Evolutionary conservation across 2,329 filamentous ascomycete species (phyloP), one percentile per base, ranked within the genome.

Genomic region (Stagonosporopsis tanaceti): DNA sequence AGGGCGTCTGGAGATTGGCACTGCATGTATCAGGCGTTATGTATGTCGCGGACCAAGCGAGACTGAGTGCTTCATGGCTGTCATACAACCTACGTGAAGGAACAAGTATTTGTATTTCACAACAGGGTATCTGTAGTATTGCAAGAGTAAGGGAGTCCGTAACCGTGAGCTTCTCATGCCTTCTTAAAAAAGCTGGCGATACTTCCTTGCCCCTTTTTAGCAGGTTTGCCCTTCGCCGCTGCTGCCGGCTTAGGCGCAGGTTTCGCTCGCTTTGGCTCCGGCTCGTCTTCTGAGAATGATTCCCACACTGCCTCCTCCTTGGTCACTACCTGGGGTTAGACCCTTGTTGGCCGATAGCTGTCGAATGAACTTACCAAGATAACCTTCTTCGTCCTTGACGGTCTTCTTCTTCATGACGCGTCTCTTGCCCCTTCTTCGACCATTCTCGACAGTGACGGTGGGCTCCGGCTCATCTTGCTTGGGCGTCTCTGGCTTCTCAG

Each of bases 181-280:
- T 96, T 97, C 39, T 85, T 84, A 76, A 97, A 97, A 78, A 97
- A 97, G 1, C 89, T 92, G 89, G 93, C 96, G 71, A 97, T 96
- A 73, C 83, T 96, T 3, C 93, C 92, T 70, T 92, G 89, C 2
- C 85, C 81, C 9, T 77, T 72, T 57, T 77, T 80, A n/a, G 68
- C 74, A 65, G 77, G 80, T 70, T 81, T 84, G 47, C 71, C 72
- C 71, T 92, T 91, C 1, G 80, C 78, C 79, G 80, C 50, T 73
- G 74, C 65, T 41, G 64, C 58, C 42, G 69, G 54, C 47, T 65
- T 68, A 41, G 69, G 78, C 62, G 57, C 78, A 65, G 50, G 66
- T 59, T 87, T 89, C 6, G 80, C 70, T 69, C 86, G 87, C 71
- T 84, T 81, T 8, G 79, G 76, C 30, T 82, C 81, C 22, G 88